Percentiles rank a stretch among this genome's conserved stretches.
Conservation (phyloP, 2,329 filamentous ascomycete species). For the Parascedosporium putredinis region DNA sequence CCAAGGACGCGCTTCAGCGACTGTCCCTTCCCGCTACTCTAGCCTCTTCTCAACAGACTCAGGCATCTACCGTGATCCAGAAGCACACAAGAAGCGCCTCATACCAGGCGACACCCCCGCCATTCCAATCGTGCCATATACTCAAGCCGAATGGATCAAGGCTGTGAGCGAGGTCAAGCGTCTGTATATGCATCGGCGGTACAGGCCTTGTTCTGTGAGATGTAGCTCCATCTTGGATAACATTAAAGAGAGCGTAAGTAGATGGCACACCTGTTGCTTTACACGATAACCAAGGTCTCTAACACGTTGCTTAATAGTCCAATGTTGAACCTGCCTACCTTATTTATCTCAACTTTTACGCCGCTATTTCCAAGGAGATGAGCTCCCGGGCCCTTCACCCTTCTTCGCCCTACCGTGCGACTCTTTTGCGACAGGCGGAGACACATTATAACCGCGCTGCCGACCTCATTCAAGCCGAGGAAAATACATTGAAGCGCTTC, state of each 20-base stretch:
- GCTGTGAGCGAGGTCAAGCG: slow-evolving; percentile 42
- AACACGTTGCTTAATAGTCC: slow-evolving; percentile 16
- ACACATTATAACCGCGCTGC: slow-evolving; percentile 40
- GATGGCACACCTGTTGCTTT: neutral
- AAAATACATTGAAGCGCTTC: slow-evolving; percentile 29
- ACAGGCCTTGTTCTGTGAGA: slow-evolving; percentile 40
- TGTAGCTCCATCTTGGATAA: slow-evolving; percentile 43
- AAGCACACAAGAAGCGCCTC: slow-evolving; percentile 6
- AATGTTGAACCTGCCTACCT: slow-evolving; percentile 42
- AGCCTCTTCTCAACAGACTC: neutral
- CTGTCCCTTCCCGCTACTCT: neutral
- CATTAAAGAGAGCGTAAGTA: slow-evolving; percentile 32
- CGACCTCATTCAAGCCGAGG: slow-evolving; percentile 34
- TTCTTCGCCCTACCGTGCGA: slow-evolving; percentile 33
- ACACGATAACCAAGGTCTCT: no score
- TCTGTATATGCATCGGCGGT: slow-evolving; percentile 38
- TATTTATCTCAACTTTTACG: slow-evolving; percentile 51
- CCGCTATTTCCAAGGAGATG: slow-evolving; percentile 48
- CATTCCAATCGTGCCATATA: slow-evolving; percentile 28
- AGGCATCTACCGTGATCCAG: neutral
- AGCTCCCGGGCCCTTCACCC: slow-evolving; percentile 38
- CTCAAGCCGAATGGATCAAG: slow-evolving; percentile 38
- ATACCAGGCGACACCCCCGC: slow-evolving; percentile 7
- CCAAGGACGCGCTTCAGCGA: neutral
- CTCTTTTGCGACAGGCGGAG: slow-evolving; percentile 40